Conservation (phyloP, 2,329 filamentous ascomycete genomes). For the Arachnopeziza araneosa region DNA sequence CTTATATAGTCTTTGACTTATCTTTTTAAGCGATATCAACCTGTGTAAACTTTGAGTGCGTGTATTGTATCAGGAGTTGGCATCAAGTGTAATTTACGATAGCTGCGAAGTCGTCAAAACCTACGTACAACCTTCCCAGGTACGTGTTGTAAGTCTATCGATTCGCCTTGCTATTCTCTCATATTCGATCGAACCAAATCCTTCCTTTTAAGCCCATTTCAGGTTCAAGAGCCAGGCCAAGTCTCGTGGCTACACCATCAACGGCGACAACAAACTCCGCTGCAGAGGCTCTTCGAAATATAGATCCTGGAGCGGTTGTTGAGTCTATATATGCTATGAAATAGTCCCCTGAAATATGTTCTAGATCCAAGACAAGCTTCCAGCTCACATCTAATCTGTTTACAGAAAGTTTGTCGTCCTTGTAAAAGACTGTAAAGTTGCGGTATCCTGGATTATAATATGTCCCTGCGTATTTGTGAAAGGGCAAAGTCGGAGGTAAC, state of each 20-base stretch:
- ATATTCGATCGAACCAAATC: constrained; percentile 25
- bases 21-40: too few relatives aligned
- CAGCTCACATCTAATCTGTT: constrained; percentile 8
- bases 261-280: constrained; percentile 24
- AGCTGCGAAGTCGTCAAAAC: too few relatives aligned
- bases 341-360: constrained; percentile 27
- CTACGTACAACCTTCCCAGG: too few relatives aligned
- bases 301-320: constrained; percentile 2
- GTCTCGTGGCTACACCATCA: constrained; percentile 15
- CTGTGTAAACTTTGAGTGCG: too few relatives aligned
- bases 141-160: too few relatives aligned
- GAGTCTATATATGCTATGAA: constrained; percentile 22
- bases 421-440: constrained; percentile 19
- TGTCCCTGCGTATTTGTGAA: constrained; percentile 35
- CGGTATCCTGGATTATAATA: constrained; percentile 41
- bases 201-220: constrained; percentile 21
- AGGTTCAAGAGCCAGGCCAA: constrained; percentile 20
- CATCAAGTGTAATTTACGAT: too few relatives aligned
- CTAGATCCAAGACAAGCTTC: constrained; percentile 14
- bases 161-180: not conserved
- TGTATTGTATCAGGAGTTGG: too few relatives aligned
- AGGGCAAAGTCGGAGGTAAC: constrained; percentile 32
- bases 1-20: too few relatives aligned
- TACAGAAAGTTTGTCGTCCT: constrained; percentile 1
- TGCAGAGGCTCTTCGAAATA: constrained; percentile 15